Percentiles rank a stretch among this genome's conserved stretches.
Evolutionary conservation across 1,139 yeast species (phyloP).

Genomic region (Taphrina sp.): DNA sequence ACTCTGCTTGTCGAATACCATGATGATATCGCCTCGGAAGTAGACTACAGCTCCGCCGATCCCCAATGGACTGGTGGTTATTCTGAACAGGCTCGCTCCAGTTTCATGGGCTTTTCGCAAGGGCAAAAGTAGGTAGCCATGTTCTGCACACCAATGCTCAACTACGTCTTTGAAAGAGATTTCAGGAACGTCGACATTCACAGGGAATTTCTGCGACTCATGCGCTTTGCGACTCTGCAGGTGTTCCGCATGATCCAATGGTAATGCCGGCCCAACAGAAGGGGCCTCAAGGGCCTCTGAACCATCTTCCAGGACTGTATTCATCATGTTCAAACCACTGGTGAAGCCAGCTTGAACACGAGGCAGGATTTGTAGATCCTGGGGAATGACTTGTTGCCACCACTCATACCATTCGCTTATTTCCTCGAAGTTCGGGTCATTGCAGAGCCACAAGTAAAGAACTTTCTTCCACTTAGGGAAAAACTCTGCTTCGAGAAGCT

Average conservation of each 20-base stretch:
- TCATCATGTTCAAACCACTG: conserved; percentile 45
- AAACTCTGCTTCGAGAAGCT: conserved; percentile 42
- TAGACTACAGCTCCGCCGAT: conserved; percentile 45
- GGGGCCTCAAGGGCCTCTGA: conserved; percentile 34
- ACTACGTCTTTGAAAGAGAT: conserved; percentile 54
- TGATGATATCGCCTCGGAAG: conserved; percentile 39
- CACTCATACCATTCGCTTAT: conserved; percentile 43
- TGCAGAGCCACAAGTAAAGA: conserved; percentile 43
- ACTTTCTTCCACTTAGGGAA: conserved; percentile 44
- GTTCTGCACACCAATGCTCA: conserved; percentile 48
- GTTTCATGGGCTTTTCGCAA: conserved; percentile 43
- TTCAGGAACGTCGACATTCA: conserved; percentile 38
- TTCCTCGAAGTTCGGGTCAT: conserved; percentile 39
- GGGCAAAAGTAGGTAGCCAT: conserved; percentile 46
- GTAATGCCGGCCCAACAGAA: conserved; percentile 23
- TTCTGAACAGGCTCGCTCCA: conserved; percentile 46
- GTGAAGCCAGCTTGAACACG: conserved; percentile 40
- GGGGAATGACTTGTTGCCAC: conserved; percentile 43
- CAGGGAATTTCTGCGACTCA: conserved; percentile 16
- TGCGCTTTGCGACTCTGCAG: conserved; percentile 17
- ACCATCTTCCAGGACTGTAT: conserved; percentile 43
- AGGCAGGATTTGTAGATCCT: conserved; percentile 38
- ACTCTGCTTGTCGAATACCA: conserved; percentile 1
- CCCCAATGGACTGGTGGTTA: conserved; percentile 44
- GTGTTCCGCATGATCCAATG: conserved; percentile 4